Evolutionary conservation across 2,329 filamentous ascomycete species (phyloP).

Genomic region (Trichoderma sp.): DNA sequence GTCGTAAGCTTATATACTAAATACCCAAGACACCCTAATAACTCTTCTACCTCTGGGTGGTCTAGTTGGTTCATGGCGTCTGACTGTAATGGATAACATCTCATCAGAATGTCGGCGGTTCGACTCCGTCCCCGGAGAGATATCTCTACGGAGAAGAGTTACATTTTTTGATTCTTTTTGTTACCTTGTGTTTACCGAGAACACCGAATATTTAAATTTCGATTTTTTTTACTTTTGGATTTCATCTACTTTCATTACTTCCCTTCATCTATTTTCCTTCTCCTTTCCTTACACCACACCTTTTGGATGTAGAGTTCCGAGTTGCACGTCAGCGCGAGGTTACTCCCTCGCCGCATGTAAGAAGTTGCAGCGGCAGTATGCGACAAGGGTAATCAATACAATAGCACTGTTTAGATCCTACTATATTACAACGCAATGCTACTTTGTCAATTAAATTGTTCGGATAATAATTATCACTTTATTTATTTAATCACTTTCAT

Average conservation of each 20-base stretch:
- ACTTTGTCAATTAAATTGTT: not conserved
- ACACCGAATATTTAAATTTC: too few species aligned
- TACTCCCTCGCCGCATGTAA: not conserved
- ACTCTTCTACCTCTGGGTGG: constrained; percentile 31
- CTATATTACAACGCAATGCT: not conserved
- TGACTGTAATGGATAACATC: constrained; percentile 32
- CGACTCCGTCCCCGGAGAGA: constrained; percentile 30
- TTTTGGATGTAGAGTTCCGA: not conserved
- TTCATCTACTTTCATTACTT: not conserved
- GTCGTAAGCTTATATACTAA: constrained; percentile 2
- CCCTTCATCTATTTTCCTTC: not conserved
- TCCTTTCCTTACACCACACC: not conserved
- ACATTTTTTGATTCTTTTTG: constrained; percentile 4
- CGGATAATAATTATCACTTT: too few species aligned
- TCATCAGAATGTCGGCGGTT: constrained; percentile 35
- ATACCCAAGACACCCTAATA: not conserved
- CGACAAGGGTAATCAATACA: not conserved
- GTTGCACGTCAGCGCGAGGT: too few species aligned
- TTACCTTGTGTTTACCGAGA: too few species aligned
- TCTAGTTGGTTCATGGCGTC: constrained; percentile 36
- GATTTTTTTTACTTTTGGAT: too few species aligned
- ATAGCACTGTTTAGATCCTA: not conserved
- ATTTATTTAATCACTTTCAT: not conserved
- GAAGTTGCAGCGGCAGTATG: not conserved
- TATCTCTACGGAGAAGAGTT: constrained; percentile 24